Evolutionary conservation across 768 basidiomycete species (phyloP).

Genomic region (Suillus subluteus): DNA sequence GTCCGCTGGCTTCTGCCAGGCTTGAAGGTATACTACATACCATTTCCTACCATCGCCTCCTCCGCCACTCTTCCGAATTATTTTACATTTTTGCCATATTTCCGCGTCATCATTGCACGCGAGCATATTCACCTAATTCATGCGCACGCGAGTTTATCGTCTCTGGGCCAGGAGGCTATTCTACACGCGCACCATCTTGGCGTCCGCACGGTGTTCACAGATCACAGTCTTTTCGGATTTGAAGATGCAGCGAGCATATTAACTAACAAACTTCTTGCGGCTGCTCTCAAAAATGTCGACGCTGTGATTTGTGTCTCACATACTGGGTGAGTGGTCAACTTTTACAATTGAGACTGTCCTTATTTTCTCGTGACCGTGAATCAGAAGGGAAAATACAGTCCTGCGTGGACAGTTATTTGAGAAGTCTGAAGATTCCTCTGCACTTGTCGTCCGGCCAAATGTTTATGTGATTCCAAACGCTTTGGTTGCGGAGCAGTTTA

Average conservation of each 20-base stretch:
- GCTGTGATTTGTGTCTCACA: conserved; percentile 96
- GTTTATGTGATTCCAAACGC: conserved; percentile 96
- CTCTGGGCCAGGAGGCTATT: conserved; percentile 91
- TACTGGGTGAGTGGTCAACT: conserved; percentile 69
- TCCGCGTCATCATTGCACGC: conserved; percentile 84
- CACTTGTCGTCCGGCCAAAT: conserved; percentile 51
- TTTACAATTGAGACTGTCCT: neutral
- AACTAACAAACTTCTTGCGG: conserved; percentile 93
- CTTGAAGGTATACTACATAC: conserved; percentile 94
- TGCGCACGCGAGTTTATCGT: conserved; percentile 88
- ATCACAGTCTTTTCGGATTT: conserved; percentile 96
- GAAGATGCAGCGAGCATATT: conserved; percentile 96
- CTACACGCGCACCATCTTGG: conserved; percentile 87
- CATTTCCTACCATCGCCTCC: conserved; percentile 85
- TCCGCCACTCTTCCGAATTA: conserved; percentile 95
- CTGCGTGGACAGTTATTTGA: conserved; percentile 81
- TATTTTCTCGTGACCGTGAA: conserved; percentile 3
- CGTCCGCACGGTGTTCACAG: conserved; percentile 91
- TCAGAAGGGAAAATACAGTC: conserved; percentile 96
- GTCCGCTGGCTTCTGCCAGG: conserved; percentile 86
- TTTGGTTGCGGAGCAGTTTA: conserved; percentile 84
- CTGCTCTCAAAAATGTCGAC: conserved; percentile 87
- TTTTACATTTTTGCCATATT: conserved; percentile 88
- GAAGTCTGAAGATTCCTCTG: conserved; percentile 44
- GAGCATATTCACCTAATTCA: conserved; percentile 90